Evolutionary conservation across 1,139 yeast species (phyloP).

Genomic region (Saccharomyces hybrid): DNA sequence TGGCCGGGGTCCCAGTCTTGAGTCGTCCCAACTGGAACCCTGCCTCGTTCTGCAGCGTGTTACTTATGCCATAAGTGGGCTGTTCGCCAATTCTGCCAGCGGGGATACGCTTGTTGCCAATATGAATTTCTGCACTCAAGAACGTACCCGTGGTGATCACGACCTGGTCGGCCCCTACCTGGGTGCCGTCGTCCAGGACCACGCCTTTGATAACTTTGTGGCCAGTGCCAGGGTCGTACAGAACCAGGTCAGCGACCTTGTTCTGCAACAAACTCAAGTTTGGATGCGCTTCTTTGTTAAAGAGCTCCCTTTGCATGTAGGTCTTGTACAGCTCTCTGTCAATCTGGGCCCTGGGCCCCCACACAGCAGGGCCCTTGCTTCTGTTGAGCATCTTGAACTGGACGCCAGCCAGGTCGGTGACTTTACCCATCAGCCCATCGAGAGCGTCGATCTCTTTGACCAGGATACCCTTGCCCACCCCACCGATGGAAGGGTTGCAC

Average conservation of each 20-base stretch:
- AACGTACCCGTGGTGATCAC: constrained; percentile 96
- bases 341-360: constrained; percentile 97
- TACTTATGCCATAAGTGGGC: constrained; percentile 83
- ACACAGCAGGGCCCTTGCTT: constrained; percentile 93
- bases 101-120: constrained; percentile 72
- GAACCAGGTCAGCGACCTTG: constrained; percentile 71
- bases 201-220: constrained; percentile 57
- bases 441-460: constrained; percentile 91
- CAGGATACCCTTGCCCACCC: constrained; percentile 94
- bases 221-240: constrained; percentile 34
- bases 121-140: constrained; percentile 87
- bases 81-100: constrained; percentile 92
- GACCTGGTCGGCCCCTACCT: constrained; percentile 56
- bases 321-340: constrained; percentile 71
- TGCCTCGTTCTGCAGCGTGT: constrained; percentile 55
- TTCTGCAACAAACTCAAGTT: constrained; percentile 49
- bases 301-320: constrained; percentile 71
- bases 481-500: constrained; percentile 97
- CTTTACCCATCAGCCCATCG: constrained; percentile 80
- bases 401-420: constrained; percentile 88
- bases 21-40: constrained; percentile 84
- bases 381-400: constrained; percentile 83
- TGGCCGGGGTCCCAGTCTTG: constrained; percentile 96
- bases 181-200: constrained; percentile 56
- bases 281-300: constrained; percentile 40